Evolutionary conservation across 176 grass and related monocot genomes (phyloP).

Genomic region (Oryza coarctata): DNA sequence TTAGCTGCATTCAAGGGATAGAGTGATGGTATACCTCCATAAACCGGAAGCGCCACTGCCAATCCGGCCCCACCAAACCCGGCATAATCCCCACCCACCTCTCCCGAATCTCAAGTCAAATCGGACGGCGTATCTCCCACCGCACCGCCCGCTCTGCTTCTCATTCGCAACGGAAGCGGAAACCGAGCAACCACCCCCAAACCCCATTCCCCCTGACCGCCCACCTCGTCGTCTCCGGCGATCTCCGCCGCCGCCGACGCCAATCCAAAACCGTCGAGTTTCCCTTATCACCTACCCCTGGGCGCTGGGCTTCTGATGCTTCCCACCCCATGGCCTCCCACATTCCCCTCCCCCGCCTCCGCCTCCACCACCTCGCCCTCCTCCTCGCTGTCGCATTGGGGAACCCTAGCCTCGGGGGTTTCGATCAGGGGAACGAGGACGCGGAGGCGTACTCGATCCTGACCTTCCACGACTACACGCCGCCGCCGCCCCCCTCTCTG

Average conservation of each 20-base stretch:
- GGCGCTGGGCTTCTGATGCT: slow-evolving; percentile 57
- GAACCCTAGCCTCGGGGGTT: slow-evolving; percentile 35
- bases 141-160: not conserved
- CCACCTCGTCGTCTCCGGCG: slow-evolving; percentile 45
- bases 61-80: not conserved
- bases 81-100: not conserved
- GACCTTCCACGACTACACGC: slow-evolving; percentile 79
- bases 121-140: slow-evolving; percentile 7
- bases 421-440: slow-evolving; percentile 25
- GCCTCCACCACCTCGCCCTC: slow-evolving; percentile 20
- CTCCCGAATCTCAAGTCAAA: slow-evolving; percentile 30
- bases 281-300: not conserved
- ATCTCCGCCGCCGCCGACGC: slow-evolving; percentile 29
- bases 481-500: slow-evolving; percentile 63
- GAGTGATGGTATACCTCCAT: not conserved
- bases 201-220: slow-evolving; percentile 26
- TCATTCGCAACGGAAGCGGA: slow-evolving; percentile 38
- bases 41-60: not conserved
- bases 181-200: slow-evolving; percentile 42
- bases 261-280: not conserved
- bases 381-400: slow-evolving; percentile 35
- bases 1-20: not conserved
- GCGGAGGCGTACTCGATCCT: slow-evolving; percentile 65
- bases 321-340: slow-evolving; percentile 51
- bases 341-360: slow-evolving; percentile 35